Evolutionary conservation across 768 basidiomycete genomes (phyloP), one percentile per base, ranked within the genome.

Genomic region (Suillus lakei): DNA sequence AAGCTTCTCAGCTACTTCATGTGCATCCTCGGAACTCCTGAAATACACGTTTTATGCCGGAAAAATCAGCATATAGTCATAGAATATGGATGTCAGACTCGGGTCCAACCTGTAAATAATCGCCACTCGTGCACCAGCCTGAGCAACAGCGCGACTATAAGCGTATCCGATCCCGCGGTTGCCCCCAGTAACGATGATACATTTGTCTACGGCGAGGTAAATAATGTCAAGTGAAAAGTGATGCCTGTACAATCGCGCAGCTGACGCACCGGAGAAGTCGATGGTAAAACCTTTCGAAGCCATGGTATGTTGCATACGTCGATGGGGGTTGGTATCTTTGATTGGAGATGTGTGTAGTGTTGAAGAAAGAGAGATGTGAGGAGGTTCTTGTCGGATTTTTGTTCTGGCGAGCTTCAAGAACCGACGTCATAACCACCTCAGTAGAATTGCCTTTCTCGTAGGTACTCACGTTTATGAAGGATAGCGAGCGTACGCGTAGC

Each of bases 141-240:
- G 70, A 28, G 87, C 86, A 44, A 86, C 78, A 2, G 87, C 86
- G 43, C 79, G 76, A 32, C 83, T 83, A 62, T 83, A 85, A 1
- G 85, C 87, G 43, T 76, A 79, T 4, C 89, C 89, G 50, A 90
- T 88, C 13, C 89, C 88, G 54, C 84, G 79, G 68, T 85, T 86
- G 1, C 87, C 87, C 5, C 89, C 89, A 0, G 88, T 89, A 50
- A 91, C 81, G 38, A 90, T 81, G 60, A 85, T 76, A 55, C 82
- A 83, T 72, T 86, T 81, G n/a, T 75, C 82, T 82, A 61, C 21
- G 6, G 34, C 56, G n/a, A 56, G 26, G 10, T 9, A 21, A 39
- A 59, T 16, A 41, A 18, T 26, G 16, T 12, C 10, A 38, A 23
- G 23, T 16, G 39, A 23, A 59, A 26, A 13, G 18, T 30, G 26